These are phyloP conservation scores for Globisporangium carolinianum DNA, from an alignment of 352 stramenopile genomes.

Conservation along the genomic window DNA sequence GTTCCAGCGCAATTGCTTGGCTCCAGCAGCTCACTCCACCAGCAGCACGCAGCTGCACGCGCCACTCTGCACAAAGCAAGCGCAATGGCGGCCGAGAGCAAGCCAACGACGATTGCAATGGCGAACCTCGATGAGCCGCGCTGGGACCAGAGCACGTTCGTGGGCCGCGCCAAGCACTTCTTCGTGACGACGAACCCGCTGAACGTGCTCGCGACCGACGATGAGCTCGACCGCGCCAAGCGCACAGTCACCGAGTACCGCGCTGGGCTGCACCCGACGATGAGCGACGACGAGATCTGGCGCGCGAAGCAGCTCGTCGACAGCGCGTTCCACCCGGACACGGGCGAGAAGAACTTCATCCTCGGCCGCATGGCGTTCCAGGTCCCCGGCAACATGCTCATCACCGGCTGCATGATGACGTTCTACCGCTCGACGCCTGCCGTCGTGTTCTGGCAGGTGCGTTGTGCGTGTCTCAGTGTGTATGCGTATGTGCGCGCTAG, in stretches of 20 bases:
- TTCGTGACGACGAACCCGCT: slow-evolving; percentile 85
- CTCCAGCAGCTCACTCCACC: too few species aligned
- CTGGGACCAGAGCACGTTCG: slow-evolving; percentile 81
- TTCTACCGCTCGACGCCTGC: slow-evolving; percentile 78
- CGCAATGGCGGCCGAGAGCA: not conserved
- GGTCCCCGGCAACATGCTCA: slow-evolving; percentile 87
- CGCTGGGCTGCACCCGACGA: slow-evolving; percentile 20
- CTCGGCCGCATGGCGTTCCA: slow-evolving; percentile 84
- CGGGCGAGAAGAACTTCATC: slow-evolving; percentile 84
- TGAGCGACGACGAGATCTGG: slow-evolving; percentile 75
- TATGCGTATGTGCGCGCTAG: too few species aligned
- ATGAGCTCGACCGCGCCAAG: slow-evolving; percentile 72
- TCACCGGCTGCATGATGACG: slow-evolving; percentile 84
- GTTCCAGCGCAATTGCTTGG: too few species aligned
- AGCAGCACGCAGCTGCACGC: too few species aligned
- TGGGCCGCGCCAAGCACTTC: slow-evolving; percentile 75
- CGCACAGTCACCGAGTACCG: slow-evolving; percentile 64
- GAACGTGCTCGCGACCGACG: slow-evolving; percentile 67
- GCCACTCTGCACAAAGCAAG: not conserved
- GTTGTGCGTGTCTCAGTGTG: not conserved
- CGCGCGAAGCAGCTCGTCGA: slow-evolving; percentile 81
- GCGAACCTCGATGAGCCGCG: slow-evolving; percentile 63
- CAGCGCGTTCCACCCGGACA: slow-evolving; percentile 87
- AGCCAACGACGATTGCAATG: not conserved
- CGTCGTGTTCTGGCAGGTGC: slow-evolving; percentile 80